phyloP scores from a whole-genome alignment of 495 filamentous ascomycete genomes.

The Aspergillus homomorphus region DNA sequence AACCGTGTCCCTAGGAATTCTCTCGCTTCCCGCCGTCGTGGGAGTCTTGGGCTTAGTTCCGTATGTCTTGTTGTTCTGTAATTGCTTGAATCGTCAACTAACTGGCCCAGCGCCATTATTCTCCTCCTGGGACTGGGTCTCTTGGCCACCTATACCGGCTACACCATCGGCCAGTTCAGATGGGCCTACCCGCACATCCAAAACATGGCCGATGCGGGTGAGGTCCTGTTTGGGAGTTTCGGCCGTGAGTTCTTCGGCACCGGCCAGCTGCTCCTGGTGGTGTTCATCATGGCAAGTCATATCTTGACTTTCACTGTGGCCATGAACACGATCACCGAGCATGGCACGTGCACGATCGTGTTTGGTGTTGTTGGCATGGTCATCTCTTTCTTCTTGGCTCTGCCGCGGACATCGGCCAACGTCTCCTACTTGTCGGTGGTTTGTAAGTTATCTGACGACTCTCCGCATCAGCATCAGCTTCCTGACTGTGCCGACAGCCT shows the following conservation, averaged over 20 bases:
- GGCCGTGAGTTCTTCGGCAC: constrained; percentile 62
- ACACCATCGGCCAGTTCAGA: constrained; percentile 63
- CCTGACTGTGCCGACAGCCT: constrained; percentile 18
- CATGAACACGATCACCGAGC: constrained; percentile 61
- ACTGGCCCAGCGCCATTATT: constrained; percentile 41
- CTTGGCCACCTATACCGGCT: constrained; percentile 73
- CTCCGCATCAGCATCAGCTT: too few relatives aligned
- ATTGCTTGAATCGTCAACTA: neutral
- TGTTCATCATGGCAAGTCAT: constrained; percentile 73
- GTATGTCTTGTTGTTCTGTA: constrained; percentile 10
- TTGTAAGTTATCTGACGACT: constrained; percentile 29
- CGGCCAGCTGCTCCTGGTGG: constrained; percentile 59
- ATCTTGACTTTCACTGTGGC: constrained; percentile 71
- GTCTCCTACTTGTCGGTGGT: constrained; percentile 61
- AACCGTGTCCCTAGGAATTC: constrained; percentile 66
- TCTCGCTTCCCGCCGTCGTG: constrained; percentile 60
- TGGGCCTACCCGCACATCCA: constrained; percentile 58
- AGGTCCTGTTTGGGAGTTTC: constrained; percentile 59
- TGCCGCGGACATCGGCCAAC: constrained; percentile 62
- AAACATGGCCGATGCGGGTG: constrained; percentile 69
- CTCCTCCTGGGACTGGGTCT: constrained; percentile 64
- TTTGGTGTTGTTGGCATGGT: constrained; percentile 63
- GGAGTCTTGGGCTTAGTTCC: constrained; percentile 62
- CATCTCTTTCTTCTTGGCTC: constrained; percentile 57
- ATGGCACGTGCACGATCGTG: constrained; percentile 64